phyloP scores from a whole-genome alignment of 345 rosid genomes.

The Brassica juncea region DNA sequence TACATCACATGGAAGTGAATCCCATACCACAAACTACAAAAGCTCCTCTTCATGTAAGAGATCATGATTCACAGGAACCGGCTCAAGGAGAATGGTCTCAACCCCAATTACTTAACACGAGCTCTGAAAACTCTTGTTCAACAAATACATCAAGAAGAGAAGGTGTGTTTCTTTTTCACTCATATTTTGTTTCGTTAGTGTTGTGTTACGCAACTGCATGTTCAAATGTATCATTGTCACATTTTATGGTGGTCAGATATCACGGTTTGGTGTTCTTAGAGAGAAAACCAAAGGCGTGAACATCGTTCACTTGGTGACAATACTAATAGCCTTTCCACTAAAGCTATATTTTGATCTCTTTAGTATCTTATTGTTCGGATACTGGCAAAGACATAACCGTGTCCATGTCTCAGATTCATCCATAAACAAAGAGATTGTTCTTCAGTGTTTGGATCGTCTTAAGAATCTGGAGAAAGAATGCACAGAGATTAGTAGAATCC shows the following conservation, averaged over 20 bases:
- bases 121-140: not conserved
- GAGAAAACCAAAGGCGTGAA: conserved; percentile 49
- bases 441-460: conserved; percentile 75
- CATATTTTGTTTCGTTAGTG: not conserved
- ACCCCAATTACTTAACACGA: conserved; percentile 1
- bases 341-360: conserved; percentile 47
- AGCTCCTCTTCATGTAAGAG: conserved; percentile 35
- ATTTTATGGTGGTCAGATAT: conserved; percentile 47
- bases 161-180: conserved; percentile 15
- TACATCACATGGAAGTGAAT: conserved; percentile 56
- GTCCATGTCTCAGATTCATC: conserved; percentile 46
- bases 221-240: not conserved
- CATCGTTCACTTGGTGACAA: conserved; percentile 37
- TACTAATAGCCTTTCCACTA: conserved; percentile 48
- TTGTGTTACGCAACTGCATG: not conserved
- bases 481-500: conserved; percentile 62
- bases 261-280: conserved; percentile 49
- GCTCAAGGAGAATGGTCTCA: conserved; percentile 26
- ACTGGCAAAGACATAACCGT: conserved; percentile 58
- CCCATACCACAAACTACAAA: conserved; percentile 53
- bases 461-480: conserved; percentile 68
- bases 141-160: conserved; percentile 14
- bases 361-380: conserved; percentile 39
- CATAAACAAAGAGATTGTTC: conserved; percentile 35
- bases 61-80: conserved; percentile 36